Evolutionary conservation across 176 grass and related monocot species (phyloP).

Genomic region (Triticum dicoccoides): DNA sequence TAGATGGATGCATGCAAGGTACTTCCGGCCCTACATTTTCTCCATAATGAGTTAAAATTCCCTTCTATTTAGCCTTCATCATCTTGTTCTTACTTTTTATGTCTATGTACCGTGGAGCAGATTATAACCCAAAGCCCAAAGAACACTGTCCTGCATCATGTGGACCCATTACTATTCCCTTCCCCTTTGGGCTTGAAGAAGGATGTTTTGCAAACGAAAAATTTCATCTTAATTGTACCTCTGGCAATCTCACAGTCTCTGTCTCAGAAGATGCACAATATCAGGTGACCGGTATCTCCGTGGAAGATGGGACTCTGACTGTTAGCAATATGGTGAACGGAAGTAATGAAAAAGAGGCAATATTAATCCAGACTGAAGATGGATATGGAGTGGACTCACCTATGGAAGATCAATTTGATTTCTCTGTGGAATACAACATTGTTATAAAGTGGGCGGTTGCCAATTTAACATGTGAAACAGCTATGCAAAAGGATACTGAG

Average conservation of each 20-base stretch:
- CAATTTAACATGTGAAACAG: background rate
- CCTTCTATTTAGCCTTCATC: background rate
- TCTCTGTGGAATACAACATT: background rate
- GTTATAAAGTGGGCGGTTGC: background rate
- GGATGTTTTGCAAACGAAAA: no score
- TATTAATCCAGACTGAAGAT: background rate
- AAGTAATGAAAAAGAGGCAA: background rate
- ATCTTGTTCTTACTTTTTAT: background rate
- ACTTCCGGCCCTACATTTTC: background rate
- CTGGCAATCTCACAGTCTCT: background rate
- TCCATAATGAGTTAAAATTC: background rate
- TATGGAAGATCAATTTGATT: background rate
- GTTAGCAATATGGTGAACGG: background rate
- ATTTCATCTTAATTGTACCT: no score
- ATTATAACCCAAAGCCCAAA: no score
- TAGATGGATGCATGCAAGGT: background rate
- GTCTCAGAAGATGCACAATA: background rate
- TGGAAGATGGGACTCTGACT: background rate
- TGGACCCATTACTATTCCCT: no score
- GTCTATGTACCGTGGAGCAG: no score
- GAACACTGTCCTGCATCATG: no score
- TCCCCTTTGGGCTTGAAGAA: no score
- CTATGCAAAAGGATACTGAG: no score
- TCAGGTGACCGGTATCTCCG: background rate
- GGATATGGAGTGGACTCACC: rapidly evolving